Evolutionary conservation across 345 rosid species (phyloP).

Genomic region (Toxicodendron radicans): DNA sequence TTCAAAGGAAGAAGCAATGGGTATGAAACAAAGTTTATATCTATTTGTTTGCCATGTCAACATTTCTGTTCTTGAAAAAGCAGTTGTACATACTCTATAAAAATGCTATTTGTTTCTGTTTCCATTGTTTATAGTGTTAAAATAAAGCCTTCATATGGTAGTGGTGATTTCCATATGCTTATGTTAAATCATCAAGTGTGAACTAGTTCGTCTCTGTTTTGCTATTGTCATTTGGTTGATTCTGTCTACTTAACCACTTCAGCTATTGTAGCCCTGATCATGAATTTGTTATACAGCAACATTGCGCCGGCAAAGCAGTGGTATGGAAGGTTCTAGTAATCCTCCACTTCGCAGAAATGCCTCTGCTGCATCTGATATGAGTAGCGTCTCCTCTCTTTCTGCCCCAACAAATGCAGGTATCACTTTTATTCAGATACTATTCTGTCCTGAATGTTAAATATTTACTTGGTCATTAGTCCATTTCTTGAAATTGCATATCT

Average conservation of each 20-base stretch:
- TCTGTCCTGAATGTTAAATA: not conserved
- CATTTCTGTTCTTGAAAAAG: not conserved
- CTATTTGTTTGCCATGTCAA: not conserved
- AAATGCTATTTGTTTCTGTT: not conserved
- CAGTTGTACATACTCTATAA: not conserved
- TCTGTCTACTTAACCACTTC: constrained; percentile 7
- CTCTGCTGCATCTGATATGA: constrained; percentile 66
- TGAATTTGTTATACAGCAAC: constrained; percentile 43
- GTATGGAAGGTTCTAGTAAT: constrained; percentile 43
- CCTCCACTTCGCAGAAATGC: constrained; percentile 63
- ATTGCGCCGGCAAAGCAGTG: constrained; percentile 50
- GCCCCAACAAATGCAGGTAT: constrained; percentile 48
- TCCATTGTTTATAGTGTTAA: constrained; percentile 6
- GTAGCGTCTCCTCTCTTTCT: constrained; percentile 52
- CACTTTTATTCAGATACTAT: constrained; percentile 1
- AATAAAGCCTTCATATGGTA: not conserved
- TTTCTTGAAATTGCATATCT: not conserved
- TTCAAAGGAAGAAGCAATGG: constrained; percentile 53
- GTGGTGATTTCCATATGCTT: not conserved
- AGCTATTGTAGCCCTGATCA: constrained; percentile 21
- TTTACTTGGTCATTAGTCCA: not conserved
- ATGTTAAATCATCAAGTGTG: not conserved
- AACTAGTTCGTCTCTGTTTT: not conserved
- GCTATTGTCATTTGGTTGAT: constrained; percentile 6
- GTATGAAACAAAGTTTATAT: constrained; percentile 27